Evolutionary conservation across 2,329 filamentous ascomycete genomes (phyloP), one percentile per base, ranked within the genome.

Genomic region (Grosmannia penicillata): DNA sequence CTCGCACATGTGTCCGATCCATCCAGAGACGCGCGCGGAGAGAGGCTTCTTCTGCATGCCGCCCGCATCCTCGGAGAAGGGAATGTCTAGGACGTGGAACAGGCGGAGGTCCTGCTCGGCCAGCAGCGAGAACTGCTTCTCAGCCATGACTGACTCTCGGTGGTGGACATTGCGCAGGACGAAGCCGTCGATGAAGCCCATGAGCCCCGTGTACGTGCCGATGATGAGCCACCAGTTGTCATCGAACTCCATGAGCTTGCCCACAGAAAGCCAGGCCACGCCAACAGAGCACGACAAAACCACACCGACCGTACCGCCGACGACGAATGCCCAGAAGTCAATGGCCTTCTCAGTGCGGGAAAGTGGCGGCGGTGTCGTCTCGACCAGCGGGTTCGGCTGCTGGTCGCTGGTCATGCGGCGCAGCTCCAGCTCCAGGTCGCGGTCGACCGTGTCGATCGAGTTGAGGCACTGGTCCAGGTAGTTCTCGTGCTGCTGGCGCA

Each of bases 151-250:
- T 2, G 43, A 41, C 42, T 47, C 43, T 24, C 52, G 50, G 40
- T 48, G 44, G 36, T 65, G 57, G 11, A 66, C 51, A 38, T 66
- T 65, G 26, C 60, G 58, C 11, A 66, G 53, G 13, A 66, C 54
- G 41, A 66, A 66, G 21, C 59, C 57, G 43, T 65, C 61, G 24
- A 59, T 53, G 36, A 65, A 53, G 3, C 63, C 62, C 33, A 66
- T 52, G 6, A 66, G 52, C 3, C 63, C 62, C 0, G 63, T 61
- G 43, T 65, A 66, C 0, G 62, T 66, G 11, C 63, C 63, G 34
- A 66, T 65, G 14, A 65, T 53, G 0, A 66, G 55, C 56, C 59
- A 65, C 63, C 63, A 66, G 48, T 61, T 65, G 40, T 52, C 48
- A 40, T 56, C 53, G 45, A 60, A 66, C 3, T 53, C 32, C 40